These are phyloP conservation scores for Chrysanthemum seticuspe DNA, from an alignment of 129 eudicot species.

Conservation along the genomic window DNA sequence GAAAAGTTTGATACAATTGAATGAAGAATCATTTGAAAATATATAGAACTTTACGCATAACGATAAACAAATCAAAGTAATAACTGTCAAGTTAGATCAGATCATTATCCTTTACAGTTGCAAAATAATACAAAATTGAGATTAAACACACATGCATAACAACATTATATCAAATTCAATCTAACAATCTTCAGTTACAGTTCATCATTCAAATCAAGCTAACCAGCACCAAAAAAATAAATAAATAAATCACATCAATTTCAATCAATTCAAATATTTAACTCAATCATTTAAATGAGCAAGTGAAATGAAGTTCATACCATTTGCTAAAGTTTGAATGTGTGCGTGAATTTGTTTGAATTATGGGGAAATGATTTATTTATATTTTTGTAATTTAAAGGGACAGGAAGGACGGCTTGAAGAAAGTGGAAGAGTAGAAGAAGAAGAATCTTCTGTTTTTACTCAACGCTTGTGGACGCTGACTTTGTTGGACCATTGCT, in stretches of 20 bases:
- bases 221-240: background rate
- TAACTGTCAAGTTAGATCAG: no score
- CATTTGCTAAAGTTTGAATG: slow-evolving; percentile 7
- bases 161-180: background rate
- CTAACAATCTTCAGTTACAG: background rate
- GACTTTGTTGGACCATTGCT: slow-evolving; percentile 26
- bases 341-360: background rate
- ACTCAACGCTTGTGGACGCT: slow-evolving; percentile 31
- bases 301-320: slow-evolving; percentile 6
- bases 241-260: background rate
- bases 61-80: no score
- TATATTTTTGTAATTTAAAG: no score
- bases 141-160: slow-evolving; percentile 2
- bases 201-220: slow-evolving; percentile 14
- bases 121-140: slow-evolving; percentile 2
- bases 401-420: slow-evolving; percentile 11
- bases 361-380: background rate
- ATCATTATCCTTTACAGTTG: background rate
- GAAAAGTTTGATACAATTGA: no score
- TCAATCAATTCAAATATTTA: background rate
- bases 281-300: slow-evolving; percentile 1
- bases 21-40: no score
- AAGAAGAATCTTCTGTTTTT: background rate
- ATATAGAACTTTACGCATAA: no score
- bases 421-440: slow-evolving; percentile 4